A percentile compares a stretch with the other conserved stretches of the same genome.
These are phyloP conservation scores for Stephanodiscus minutulus DNA, from an alignment of 108 stramenopile species.

Conservation along the genomic window DNA sequence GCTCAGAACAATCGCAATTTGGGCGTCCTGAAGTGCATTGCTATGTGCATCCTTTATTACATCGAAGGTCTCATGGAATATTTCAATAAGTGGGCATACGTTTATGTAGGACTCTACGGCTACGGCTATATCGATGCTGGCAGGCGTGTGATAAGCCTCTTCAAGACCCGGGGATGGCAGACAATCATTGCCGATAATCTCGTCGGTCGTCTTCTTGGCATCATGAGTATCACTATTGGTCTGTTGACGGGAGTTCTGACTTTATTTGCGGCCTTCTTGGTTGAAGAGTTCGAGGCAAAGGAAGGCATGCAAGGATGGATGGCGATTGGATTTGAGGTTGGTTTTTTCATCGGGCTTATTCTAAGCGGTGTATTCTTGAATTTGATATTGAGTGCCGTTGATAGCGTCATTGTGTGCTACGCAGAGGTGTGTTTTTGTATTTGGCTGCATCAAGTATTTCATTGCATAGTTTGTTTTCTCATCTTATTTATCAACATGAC, in stretches of 20 bases:
- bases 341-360: slow-evolving; percentile 42
- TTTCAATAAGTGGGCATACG: slow-evolving; percentile 81
- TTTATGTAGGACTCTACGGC: slow-evolving; percentile 71
- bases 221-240: slow-evolving; percentile 29
- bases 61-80: slow-evolving; percentile 53
- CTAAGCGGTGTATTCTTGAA: slow-evolving; percentile 43
- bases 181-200: slow-evolving; percentile 70
- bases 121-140: slow-evolving; percentile 72
- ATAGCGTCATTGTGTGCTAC: slow-evolving; percentile 83
- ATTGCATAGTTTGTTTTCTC: slow-evolving; percentile 19
- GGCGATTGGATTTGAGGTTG: slow-evolving; percentile 32
- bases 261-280: slow-evolving; percentile 25
- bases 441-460: slow-evolving; percentile 17
- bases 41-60: slow-evolving; percentile 35
- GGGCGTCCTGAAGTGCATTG: slow-evolving; percentile 31
- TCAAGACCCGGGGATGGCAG: slow-evolving; percentile 64
- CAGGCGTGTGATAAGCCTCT: slow-evolving; percentile 59
- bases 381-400: slow-evolving; percentile 66
- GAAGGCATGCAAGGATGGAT: slow-evolving; percentile 17
- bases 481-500: slow-evolving; percentile 1
- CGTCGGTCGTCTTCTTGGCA: slow-evolving; percentile 39
- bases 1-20: slow-evolving; percentile 29
- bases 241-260: slow-evolving; percentile 31
- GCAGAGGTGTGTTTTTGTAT: slow-evolving; percentile 58
- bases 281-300: slow-evolving; percentile 31